Base-by-base conservation (phyloP, 164 flowering plant genomes). In the Piper longum region DNA sequence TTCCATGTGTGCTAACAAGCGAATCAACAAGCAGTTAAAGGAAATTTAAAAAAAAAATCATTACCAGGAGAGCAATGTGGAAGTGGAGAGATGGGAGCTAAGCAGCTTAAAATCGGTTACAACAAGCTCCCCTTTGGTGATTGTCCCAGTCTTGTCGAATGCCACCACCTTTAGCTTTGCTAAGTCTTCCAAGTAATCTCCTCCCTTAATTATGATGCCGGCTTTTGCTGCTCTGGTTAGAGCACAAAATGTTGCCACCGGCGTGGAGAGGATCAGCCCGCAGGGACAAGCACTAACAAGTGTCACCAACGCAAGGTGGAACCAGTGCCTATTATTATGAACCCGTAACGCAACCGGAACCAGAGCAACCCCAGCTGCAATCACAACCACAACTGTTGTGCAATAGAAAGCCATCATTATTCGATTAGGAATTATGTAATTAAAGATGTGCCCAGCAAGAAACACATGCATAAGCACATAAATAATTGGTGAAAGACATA, bases 221-320 rank as follows among this genome's bases (percentile, higher is more conserved):
- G 79, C 51, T 2, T 75, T 76, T 7, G 99, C 97, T 0, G 97
- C 97, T 69, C 81, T 79, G 7, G 92, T 78, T 12, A 90, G 84
- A 0, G 97, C 89, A 66, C 97, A 93, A 63, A 82, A 91, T 6
- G 85, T 84, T 0, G 89, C 99, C 11, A 90, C 89, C 0, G 99
- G 99, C 6, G 99, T 93, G 1, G 99, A 90, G 51, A 93, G 89
- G 68, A 93, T 72, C 4, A 93, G 87, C 2, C 88, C 91, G 71
- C 99, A 93, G 2, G 99, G 99, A 63, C 99, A 93, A 39, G 88
- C 96, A 66, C 99, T 88, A 4, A 93, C 97, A 13, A 93, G 73
- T 0, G 88, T 78, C 16, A 93, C 97, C 70, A 93, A 71, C 16
- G 91, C 85, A 44, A 90, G 67, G 66, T 76, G 82, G 72, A 80